phyloP scores from a whole-genome alignment of 768 basidiomycete species.

The Nidula microcarpa region DNA sequence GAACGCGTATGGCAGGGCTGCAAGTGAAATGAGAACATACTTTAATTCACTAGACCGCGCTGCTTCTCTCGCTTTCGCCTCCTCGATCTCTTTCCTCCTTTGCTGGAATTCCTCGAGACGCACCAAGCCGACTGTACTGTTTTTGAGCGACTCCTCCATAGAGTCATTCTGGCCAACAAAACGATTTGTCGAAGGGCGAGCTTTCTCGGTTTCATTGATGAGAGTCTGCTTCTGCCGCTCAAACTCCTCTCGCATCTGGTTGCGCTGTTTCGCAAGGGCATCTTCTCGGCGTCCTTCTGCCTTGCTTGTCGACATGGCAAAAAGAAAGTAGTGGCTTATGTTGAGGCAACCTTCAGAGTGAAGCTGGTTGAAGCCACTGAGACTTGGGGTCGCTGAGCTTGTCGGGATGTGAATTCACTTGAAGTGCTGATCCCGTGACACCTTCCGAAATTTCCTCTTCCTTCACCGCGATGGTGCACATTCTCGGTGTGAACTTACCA shows the following conservation, averaged over 20 bases:
- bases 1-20: slow-evolving; percentile 5
- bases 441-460: slow-evolving; percentile 3
- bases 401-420: slow-evolving; percentile 24
- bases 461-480: slow-evolving; percentile 65
- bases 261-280: slow-evolving; percentile 80
- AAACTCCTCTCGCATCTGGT: slow-evolving; percentile 74
- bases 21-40: slow-evolving; percentile 51
- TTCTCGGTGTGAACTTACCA: slow-evolving; percentile 80
- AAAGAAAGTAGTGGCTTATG: background rate
- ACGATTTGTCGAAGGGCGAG: slow-evolving; percentile 79
- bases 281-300: slow-evolving; percentile 86
- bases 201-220: slow-evolving; percentile 89
- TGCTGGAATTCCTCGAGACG: slow-evolving; percentile 91
- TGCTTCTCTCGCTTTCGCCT: slow-evolving; percentile 86
- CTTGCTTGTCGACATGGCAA: slow-evolving; percentile 68
- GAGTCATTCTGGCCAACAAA: slow-evolving; percentile 95
- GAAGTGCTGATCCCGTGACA: slow-evolving; percentile 2
- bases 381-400: slow-evolving; percentile 1
- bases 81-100: slow-evolving; percentile 83
- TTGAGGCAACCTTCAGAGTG: slow-evolving; percentile 5
- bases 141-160: slow-evolving; percentile 90
- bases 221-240: slow-evolving; percentile 79
- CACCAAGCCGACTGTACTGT: slow-evolving; percentile 89
- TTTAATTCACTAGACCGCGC: slow-evolving; percentile 81
- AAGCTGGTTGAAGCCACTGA: slow-evolving; percentile 7